Evolutionary conservation across 768 basidiomycete genomes (phyloP).

Genomic region (Suillus subalutaceus): DNA sequence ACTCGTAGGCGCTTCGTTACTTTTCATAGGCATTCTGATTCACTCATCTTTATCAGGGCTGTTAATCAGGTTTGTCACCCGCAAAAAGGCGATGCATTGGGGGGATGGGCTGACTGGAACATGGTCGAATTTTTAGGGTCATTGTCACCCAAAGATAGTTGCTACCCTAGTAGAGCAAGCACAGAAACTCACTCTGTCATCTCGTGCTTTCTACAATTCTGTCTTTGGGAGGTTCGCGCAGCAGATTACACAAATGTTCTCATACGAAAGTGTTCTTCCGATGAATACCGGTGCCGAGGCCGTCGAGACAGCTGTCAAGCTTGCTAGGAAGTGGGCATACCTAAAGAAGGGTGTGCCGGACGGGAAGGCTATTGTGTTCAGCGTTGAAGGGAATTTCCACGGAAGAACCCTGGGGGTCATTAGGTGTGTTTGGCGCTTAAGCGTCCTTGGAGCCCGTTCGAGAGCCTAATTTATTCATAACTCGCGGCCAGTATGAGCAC

Average conservation of each 20-base stretch:
- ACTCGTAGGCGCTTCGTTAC: constrained; percentile 66
- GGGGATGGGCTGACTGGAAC: constrained; percentile 14
- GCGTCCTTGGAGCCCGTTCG: background rate
- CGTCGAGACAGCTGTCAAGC: constrained; percentile 95
- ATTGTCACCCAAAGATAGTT: constrained; percentile 91
- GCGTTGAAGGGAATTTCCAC: constrained; percentile 92
- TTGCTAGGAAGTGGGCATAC: constrained; percentile 97
- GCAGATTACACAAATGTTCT: constrained; percentile 80
- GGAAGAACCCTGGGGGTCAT: constrained; percentile 91
- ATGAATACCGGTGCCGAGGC: constrained; percentile 99
- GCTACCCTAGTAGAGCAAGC: constrained; percentile 82
- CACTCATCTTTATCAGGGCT: constrained; percentile 49
- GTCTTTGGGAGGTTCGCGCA: constrained; percentile 90
- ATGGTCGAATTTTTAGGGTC: constrained; percentile 52
- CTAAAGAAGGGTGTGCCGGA: constrained; percentile 79
- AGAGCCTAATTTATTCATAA: constrained; percentile 16
- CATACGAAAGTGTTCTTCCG: constrained; percentile 94
- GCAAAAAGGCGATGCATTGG: constrained; percentile 4
- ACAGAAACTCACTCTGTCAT: constrained; percentile 88
- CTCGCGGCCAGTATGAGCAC: constrained; percentile 76
- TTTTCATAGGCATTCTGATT: constrained; percentile 11
- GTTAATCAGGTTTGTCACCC: constrained; percentile 74
- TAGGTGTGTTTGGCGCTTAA: constrained; percentile 46
- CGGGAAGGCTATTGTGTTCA: constrained; percentile 84
- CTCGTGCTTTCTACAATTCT: constrained; percentile 95